Evolutionary conservation across 768 basidiomycete species (phyloP).

Genomic region (Leccinum broughii): DNA sequence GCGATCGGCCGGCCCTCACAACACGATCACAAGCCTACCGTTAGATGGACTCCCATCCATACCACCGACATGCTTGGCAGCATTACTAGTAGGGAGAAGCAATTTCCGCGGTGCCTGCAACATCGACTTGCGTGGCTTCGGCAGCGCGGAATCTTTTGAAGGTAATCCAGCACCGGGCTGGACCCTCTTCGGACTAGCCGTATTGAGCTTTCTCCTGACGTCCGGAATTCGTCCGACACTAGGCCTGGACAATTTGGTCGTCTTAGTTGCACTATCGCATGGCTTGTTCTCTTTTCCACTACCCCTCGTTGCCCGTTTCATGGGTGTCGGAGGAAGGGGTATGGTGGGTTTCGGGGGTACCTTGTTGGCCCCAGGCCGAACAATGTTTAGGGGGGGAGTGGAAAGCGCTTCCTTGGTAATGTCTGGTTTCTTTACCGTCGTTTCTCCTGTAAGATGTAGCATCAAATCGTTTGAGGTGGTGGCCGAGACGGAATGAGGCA

Average conservation of each 20-base stretch:
- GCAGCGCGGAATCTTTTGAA: conserved; percentile 5
- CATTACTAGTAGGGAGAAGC: neutral
- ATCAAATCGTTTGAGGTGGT: neutral
- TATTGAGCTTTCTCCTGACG: conserved; percentile 1
- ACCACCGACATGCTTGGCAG: neutral
- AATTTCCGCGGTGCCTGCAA: conserved; percentile 13
- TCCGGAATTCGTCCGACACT: conserved; percentile 1
- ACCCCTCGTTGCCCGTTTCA: conserved; percentile 4
- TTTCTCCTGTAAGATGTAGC: conserved; percentile 2
- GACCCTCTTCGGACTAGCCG: conserved; percentile 7
- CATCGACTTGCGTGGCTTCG: conserved; percentile 13
- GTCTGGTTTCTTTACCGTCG: neutral
- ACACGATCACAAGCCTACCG: conserved; percentile 1
- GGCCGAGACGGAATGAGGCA: neutral
- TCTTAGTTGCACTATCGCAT: conserved; percentile 4
- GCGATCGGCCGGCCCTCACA: neutral
- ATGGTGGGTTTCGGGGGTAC: conserved; percentile 8
- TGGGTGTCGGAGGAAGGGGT: neutral
- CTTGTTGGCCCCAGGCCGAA: conserved; percentile 11
- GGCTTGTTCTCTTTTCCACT: conserved; percentile 20
- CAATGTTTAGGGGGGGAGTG: neutral
- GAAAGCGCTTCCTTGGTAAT: conserved; percentile 4
- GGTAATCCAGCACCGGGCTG: conserved; percentile 6
- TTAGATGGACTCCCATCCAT: conserved; percentile 1
- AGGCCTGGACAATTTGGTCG: conserved; percentile 4